These are phyloP conservation scores for Rhizoclosmatium sp. DNA, from an alignment of 192 early-diverging fungal genomes.

Conservation along the genomic window DNA sequence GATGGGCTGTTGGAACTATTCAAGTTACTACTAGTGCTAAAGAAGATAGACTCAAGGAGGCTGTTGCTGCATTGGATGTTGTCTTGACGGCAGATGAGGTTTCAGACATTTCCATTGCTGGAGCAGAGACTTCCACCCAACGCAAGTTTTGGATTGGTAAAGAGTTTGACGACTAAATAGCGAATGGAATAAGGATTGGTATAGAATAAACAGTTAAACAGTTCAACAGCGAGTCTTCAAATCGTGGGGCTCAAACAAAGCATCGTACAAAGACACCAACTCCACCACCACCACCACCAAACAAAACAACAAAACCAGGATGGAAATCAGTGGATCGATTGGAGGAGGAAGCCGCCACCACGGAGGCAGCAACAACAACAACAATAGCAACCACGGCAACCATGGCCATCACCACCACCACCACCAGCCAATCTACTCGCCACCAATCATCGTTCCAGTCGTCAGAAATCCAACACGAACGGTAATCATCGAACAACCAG, in stretches of 20 bases:
- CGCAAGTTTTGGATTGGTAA: constrained; percentile 3
- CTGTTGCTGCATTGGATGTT: constrained; percentile 30
- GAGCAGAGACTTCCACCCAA: not conserved
- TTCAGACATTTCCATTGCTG: constrained; percentile 8
- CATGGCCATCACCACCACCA: not conserved
- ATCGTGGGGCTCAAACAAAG: no score
- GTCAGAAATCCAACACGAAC: not conserved
- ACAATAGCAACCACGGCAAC: not conserved
- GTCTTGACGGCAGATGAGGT: constrained; percentile 12
- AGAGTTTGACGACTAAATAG: constrained; percentile 10
- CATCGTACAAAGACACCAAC: no score
- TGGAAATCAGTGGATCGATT: not conserved
- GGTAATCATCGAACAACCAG: not conserved
- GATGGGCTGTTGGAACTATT: constrained; percentile 12
- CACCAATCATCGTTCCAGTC: not conserved
- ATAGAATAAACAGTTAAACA: no score
- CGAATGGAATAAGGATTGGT: no score
- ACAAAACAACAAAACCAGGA: not conserved
- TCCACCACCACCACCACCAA: not conserved
- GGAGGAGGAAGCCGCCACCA: not conserved
- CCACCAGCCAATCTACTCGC: not conserved
- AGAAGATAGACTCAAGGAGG: constrained; percentile 30
- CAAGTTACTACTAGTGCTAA: constrained; percentile 31
- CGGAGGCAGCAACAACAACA: not conserved
- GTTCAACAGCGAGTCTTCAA: no score